A percentile compares a stretch with the other conserved stretches of the same genome.
Conservation (phyloP, 2,329 filamentous ascomycete species). For the Scytalidium sp. region DNA sequence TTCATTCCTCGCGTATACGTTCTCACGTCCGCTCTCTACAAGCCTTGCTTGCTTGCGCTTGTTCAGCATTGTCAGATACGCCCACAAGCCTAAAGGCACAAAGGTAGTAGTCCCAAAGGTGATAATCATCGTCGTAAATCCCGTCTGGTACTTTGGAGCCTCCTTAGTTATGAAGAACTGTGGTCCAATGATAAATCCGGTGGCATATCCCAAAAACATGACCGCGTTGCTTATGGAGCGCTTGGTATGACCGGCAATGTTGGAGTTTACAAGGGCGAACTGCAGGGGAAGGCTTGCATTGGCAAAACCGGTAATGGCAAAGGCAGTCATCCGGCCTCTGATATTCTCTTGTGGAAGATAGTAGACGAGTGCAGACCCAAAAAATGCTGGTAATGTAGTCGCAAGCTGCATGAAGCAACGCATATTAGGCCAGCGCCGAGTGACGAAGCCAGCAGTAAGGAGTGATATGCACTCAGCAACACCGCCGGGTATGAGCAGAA, state of each 20-base stretch:
- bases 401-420: conserved; percentile 3
- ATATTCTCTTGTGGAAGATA: neutral
- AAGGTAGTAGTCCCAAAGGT: conserved; percentile 1
- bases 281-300: neutral
- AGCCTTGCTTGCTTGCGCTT: neutral
- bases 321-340: neutral
- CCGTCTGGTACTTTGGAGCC: conserved; percentile 2
- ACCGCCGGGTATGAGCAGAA: neutral
- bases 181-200: conserved; percentile 51
- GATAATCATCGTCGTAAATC: conserved; percentile 2
- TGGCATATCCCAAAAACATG: conserved; percentile 57
- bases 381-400: neutral
- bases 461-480: neutral
- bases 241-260: conserved; percentile 64
- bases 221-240: conserved; percentile 59
- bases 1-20: conserved; percentile 4
- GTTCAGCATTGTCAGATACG: neutral
- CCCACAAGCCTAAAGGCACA: neutral
- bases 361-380: neutral
- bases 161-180: conserved; percentile 4
- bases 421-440: conserved; percentile 1
- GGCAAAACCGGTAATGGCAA: neutral
- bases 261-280: conserved; percentile 52
- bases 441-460: neutral
- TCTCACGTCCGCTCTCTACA: neutral